phyloP scores from a whole-genome alignment of 2,329 filamentous ascomycete species.

The Pezicula neosporulosa region DNA sequence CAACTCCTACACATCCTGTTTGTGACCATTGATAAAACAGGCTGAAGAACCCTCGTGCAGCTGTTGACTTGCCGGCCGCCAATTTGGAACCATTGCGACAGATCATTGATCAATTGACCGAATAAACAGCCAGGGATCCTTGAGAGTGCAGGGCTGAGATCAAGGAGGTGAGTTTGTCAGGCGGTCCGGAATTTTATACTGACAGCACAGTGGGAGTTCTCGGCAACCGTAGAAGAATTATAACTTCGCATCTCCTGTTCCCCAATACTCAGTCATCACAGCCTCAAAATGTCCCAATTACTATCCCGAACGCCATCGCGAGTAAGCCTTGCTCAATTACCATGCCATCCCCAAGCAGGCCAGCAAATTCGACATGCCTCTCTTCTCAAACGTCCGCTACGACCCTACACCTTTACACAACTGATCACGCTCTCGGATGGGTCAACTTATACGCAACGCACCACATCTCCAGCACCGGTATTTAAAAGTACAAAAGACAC shows the following conservation, averaged over 20 bases:
- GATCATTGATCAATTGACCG: conserved; percentile 13
- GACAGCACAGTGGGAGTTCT: conserved; percentile 4
- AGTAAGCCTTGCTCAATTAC: conserved; percentile 5
- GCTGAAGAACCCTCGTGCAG: conserved; percentile 19
- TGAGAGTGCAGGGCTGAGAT: neutral
- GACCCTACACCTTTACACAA: conserved; percentile 97
- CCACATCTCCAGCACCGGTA: conserved; percentile 64
- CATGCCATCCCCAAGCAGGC: neutral
- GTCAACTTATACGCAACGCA: conserved; percentile 75
- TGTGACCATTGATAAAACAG: conserved; percentile 16
- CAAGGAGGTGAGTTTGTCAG: neutral
- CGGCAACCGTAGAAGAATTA: conserved; percentile 13
- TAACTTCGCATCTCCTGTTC: neutral
- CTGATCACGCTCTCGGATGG: conserved; percentile 90
- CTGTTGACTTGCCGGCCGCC: conserved; percentile 4
- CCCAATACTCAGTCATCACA: neutral
- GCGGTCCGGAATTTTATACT: conserved; percentile 9
- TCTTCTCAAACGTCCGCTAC: conserved; percentile 80
- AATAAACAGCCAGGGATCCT: neutral
- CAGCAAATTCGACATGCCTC: conserved; percentile 65
- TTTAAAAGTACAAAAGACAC: conserved; percentile 72
- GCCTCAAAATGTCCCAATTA: conserved; percentile 13
- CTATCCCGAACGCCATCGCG: conserved; percentile 16
- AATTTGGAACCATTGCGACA: conserved; percentile 11
- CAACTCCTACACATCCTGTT: neutral